Evolutionary conservation across 257 asterid species (phyloP), one percentile per base, ranked within the genome.

Genomic region (Ilex asprella): DNA sequence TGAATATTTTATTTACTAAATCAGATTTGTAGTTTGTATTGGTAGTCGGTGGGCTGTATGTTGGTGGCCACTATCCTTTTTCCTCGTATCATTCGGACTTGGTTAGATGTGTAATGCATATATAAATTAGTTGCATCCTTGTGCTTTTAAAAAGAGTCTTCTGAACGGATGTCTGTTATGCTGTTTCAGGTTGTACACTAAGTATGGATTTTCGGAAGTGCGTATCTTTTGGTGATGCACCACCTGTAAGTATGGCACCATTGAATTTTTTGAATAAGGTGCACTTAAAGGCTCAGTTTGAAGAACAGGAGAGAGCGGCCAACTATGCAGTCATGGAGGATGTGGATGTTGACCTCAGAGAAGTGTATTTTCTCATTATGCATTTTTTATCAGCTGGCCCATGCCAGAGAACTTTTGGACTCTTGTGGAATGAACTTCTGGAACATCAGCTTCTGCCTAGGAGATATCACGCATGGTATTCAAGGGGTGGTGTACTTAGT

Each of bases 371-470:
- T 70, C 67, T 92, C 78, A 83, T 92, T 67, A 72, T 86, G 95
- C 99, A 89, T 83, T 88, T 92, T 76, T 88, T 92, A 62, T 86
- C 99, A 57, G 72, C 91, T 70, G 95, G 99, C 55, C 97, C 99
- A 12, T 92, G 95, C 80, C 88, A 76, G 61, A 83, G 78, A 70
- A 75, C 99, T 29, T 78, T 85, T 77, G 69, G 67, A 66, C 82
- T 77, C 73, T 71, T 92, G 6, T 73, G 68, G 62, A 85, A 72
- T 67, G 99, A 89, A 74, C 95, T 92, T 73, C 61, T 79, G 76
- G 91, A 89, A 67, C 87, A 89, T 55, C 80, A 83, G 64, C 96
- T 92, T 79, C 87, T 92, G 74, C 99, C 99, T 56, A 78, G 99
- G 76, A 80, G 99, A 78, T 89, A 89, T 73, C 96, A 92, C 82